Percentiles rank a stretch among this genome's conserved stretches.
phyloP scores from a whole-genome alignment of 495 filamentous ascomycete species.

The Hypoxylon rickii region DNA sequence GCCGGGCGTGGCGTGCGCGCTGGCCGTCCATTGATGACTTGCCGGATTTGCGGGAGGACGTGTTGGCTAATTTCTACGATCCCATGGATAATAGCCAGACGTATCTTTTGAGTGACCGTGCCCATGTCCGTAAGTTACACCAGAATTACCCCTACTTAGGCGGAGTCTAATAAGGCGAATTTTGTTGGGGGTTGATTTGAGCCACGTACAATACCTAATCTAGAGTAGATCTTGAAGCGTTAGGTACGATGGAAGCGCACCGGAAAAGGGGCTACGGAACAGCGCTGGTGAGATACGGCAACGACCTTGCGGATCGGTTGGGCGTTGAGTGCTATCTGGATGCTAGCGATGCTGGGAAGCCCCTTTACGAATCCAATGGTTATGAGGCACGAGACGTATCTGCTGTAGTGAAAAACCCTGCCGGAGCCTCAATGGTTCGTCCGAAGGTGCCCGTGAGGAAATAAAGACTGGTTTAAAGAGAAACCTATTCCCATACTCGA shows the following conservation, averaged over 20 bases:
- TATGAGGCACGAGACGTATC: conserved; percentile 13
- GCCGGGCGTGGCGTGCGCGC: conserved; percentile 7
- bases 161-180: no score
- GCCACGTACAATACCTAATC: no score
- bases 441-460: no score
- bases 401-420: conserved; percentile 4
- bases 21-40: conserved; percentile 11
- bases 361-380: conserved; percentile 20
- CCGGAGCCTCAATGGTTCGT: conserved; percentile 3
- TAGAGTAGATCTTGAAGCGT: conserved; percentile 38
- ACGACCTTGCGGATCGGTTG: conserved; percentile 45
- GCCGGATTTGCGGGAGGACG: conserved; percentile 8
- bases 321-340: conserved; percentile 30
- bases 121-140: conserved; percentile 9
- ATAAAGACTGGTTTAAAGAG: no score
- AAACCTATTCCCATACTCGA: no score
- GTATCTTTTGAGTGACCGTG: conserved; percentile 6
- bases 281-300: conserved; percentile 48
- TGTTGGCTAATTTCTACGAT: conserved; percentile 1
- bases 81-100: conserved; percentile 16
- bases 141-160: no score
- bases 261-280: conserved; percentile 42
- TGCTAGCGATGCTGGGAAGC: conserved; percentile 18
- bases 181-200: no score
- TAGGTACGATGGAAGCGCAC: conserved; percentile 48